Evolutionary conservation across 139 green algal species (phyloP).

Genomic region (Klebsormidium nitens): DNA sequence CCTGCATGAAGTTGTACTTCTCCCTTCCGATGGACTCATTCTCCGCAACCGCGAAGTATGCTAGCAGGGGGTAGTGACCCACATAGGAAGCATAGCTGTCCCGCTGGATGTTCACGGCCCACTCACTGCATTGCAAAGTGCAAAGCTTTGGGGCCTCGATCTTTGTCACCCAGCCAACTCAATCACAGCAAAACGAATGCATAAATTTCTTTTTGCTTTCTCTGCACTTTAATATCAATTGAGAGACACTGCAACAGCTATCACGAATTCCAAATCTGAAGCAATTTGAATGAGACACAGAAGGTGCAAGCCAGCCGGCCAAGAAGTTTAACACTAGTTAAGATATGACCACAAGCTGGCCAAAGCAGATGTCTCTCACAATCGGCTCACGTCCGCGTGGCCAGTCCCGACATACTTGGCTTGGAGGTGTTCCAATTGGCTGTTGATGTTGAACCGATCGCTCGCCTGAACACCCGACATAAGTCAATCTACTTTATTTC

Average conservation of each 20-base stretch:
- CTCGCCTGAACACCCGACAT: constrained; percentile 28
- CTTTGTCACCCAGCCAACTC: neutral
- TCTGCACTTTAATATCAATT: no score
- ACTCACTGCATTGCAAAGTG: constrained; percentile 58
- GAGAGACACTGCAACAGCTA: no score
- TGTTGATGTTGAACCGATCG: constrained; percentile 96
- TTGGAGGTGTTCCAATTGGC: constrained; percentile 95
- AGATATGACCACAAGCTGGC: no score
- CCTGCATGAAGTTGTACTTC: constrained; percentile 76
- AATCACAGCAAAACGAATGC: no score
- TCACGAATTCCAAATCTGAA: no score
- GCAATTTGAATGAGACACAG: no score
- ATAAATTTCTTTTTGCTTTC: no score
- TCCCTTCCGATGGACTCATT: constrained; percentile 92
- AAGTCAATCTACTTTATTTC: neutral
- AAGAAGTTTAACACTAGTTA: no score
- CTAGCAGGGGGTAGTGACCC: constrained; percentile 77
- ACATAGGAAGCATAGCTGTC: constrained; percentile 95
- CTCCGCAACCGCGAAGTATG: constrained; percentile 88
- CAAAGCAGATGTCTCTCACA: constrained; percentile 37
- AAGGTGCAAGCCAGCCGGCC: no score
- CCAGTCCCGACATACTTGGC: constrained; percentile 95
- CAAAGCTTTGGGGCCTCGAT: neutral
- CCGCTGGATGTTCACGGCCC: constrained; percentile 92
- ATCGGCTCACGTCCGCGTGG: constrained; percentile 78